phyloP scores from a whole-genome alignment of 495 filamentous ascomycete species.

The Amorphotheca resinae region DNA sequence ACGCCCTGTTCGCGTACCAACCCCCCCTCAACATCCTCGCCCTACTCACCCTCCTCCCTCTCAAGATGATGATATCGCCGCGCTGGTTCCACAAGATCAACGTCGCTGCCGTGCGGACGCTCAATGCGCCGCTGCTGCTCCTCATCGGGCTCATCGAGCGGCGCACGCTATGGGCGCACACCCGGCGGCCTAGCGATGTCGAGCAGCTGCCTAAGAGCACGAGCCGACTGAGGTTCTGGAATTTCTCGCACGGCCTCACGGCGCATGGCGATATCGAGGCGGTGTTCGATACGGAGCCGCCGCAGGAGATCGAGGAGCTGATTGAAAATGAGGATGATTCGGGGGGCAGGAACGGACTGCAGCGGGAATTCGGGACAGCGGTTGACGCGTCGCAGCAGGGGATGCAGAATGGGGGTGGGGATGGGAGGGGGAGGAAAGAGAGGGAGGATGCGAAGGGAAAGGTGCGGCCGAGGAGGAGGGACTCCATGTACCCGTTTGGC shows the following conservation, averaged over 20 bases:
- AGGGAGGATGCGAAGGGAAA: background rate
- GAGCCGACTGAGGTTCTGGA: constrained; percentile 29
- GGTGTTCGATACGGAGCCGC: constrained; percentile 56
- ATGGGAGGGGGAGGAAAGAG: background rate
- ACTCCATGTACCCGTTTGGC: constrained; percentile 23
- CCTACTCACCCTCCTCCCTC: constrained; percentile 46
- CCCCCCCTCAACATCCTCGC: constrained; percentile 65
- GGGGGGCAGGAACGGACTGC: background rate
- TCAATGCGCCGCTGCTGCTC: constrained; percentile 55
- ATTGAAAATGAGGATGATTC: constrained; percentile 22
- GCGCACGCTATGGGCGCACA: constrained; percentile 27
- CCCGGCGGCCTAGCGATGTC: constrained; percentile 29
- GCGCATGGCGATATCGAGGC: constrained; percentile 54
- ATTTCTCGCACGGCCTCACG: constrained; percentile 35
- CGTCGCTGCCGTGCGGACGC: constrained; percentile 45
- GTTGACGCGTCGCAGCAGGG: background rate
- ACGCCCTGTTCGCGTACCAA: constrained; percentile 52
- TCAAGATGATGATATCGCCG: constrained; percentile 50
- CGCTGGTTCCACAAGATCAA: constrained; percentile 74
- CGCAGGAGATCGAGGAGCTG: constrained; percentile 33
- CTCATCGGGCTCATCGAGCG: constrained; percentile 47
- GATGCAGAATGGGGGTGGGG: too few relatives aligned
- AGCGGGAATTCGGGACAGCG: constrained; percentile 9
- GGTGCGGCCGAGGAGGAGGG: constrained; percentile 10
- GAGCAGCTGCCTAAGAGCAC: constrained; percentile 16